Percentiles rank a stretch among this genome's conserved stretches.
Evolutionary conservation across 345 rosid genomes (phyloP).

Genomic region (Luvunga scandens): DNA sequence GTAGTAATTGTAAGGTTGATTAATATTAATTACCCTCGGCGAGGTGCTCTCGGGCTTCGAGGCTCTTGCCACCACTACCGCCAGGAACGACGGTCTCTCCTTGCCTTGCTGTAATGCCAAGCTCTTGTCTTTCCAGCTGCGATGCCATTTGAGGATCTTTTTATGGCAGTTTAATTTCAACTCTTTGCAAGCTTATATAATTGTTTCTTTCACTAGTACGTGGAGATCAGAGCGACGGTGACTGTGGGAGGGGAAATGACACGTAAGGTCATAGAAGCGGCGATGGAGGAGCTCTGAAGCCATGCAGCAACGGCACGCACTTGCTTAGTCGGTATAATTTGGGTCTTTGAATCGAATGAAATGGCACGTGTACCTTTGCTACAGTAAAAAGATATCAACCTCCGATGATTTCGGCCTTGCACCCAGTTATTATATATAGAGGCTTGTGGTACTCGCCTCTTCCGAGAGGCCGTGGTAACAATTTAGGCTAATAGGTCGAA

Average conservation of each 20-base stretch:
- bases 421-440: no score
- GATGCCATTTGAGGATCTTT: slow-evolving; percentile 31
- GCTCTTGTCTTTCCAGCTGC: slow-evolving; percentile 35
- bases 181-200: no score
- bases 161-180: no score
- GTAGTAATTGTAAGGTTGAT: no score
- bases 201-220: no score
- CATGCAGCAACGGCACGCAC: slow-evolving; percentile 29
- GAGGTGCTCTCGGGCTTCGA: slow-evolving; percentile 60
- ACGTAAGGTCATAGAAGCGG: slow-evolving; percentile 7
- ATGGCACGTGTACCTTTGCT: not conserved
- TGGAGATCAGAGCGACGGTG: not conserved
- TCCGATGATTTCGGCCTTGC: no score
- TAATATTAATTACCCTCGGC: slow-evolving; percentile 38
- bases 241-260: slow-evolving; percentile 5
- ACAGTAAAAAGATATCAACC: not conserved
- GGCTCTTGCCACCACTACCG: slow-evolving; percentile 63
- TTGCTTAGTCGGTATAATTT: slow-evolving; percentile 26
- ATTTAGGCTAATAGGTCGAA: no score
- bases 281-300: not conserved
- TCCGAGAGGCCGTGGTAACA: no score
- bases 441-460: no score
- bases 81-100: slow-evolving; percentile 62
- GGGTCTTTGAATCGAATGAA: not conserved
- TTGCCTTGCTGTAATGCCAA: slow-evolving; percentile 42